Evolutionary conservation across 345 rosid genomes (phyloP).

Genomic region (Syzygium jambos): DNA sequence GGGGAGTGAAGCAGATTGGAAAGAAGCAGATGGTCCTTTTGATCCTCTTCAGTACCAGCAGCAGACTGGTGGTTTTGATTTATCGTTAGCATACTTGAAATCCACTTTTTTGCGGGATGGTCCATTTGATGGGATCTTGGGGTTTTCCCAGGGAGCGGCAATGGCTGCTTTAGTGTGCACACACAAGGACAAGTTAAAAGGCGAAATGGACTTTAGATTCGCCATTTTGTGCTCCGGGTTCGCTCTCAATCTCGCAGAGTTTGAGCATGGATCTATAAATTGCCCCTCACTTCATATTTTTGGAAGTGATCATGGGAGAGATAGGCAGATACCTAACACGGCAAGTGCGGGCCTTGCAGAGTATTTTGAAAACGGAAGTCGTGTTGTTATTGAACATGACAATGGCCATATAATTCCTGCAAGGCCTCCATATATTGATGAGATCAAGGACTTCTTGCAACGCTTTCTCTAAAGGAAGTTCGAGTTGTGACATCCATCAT

Average conservation of each 20-base stretch:
- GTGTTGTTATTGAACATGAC: conserved; percentile 63
- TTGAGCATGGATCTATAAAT: conserved; percentile 25
- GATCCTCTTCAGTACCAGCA: conserved; percentile 77
- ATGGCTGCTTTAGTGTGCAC: conserved; percentile 70
- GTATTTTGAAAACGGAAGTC: conserved; percentile 45
- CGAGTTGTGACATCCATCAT: neutral
- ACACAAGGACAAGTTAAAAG: conserved; percentile 20
- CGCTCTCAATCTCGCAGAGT: conserved; percentile 20
- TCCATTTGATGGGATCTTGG: conserved; percentile 91
- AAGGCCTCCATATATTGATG: conserved; percentile 56
- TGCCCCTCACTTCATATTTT: conserved; percentile 89
- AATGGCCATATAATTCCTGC: conserved; percentile 89
- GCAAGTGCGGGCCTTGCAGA: conserved; percentile 55
- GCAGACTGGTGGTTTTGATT: conserved; percentile 69
- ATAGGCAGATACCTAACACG: conserved; percentile 66
- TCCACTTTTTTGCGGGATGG: conserved; percentile 41
- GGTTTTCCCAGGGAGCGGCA: conserved; percentile 96
- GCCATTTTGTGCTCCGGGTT: conserved; percentile 82
- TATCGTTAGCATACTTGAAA: conserved; percentile 47
- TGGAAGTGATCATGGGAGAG: conserved; percentile 56
- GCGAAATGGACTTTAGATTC: conserved; percentile 64
- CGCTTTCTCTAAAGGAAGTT: conserved; percentile 31
- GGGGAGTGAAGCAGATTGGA: conserved; percentile 40
- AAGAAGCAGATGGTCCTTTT: conserved; percentile 44
- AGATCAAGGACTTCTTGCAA: conserved; percentile 55